A percentile compares a stretch with the other conserved stretches of the same genome.
phyloP scores from a whole-genome alignment of 805 yeast genomes.

The Yamadazyma philogaea region DNA sequence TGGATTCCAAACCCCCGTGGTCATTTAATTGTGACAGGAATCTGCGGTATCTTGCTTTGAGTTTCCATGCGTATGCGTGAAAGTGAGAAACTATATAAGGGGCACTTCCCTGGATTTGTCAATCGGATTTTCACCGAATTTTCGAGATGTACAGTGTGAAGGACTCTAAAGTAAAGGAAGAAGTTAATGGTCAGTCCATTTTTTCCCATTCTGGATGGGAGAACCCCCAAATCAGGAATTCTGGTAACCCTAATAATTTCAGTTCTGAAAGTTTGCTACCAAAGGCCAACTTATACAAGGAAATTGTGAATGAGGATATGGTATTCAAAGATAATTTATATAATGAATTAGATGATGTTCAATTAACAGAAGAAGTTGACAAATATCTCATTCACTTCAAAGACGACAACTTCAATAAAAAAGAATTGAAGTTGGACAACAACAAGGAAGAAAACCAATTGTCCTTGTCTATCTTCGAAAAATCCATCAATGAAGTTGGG shows the following conservation, averaged over 20 bases:
- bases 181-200: conserved; percentile 16
- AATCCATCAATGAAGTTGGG: conserved; percentile 12
- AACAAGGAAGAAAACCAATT: conserved; percentile 23
- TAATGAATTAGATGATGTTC: conserved; percentile 19
- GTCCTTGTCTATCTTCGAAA: conserved; percentile 17
- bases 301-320: conserved; percentile 15
- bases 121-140: background rate
- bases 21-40: no score
- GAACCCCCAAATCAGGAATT: conserved; percentile 13
- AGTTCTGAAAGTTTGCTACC: conserved; percentile 16
- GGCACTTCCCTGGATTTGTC: conserved; percentile 5
- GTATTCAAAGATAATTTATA: conserved; percentile 16
- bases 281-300: conserved; percentile 16
- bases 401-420: conserved; percentile 15
- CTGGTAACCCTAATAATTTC: conserved; percentile 14
- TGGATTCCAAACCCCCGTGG: no score
- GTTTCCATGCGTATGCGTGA: no score
- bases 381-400: conserved; percentile 22
- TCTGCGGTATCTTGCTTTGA: no score
- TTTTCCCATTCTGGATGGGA: conserved; percentile 15
- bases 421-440: conserved; percentile 23
- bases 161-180: conserved; percentile 8
- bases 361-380: conserved; percentile 23
- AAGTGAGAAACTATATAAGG: conserved; percentile 10
- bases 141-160: conserved; percentile 7